Evolutionary conservation across 768 basidiomycete genomes (phyloP).

Genomic region (Phanerochaete carnosa): DNA sequence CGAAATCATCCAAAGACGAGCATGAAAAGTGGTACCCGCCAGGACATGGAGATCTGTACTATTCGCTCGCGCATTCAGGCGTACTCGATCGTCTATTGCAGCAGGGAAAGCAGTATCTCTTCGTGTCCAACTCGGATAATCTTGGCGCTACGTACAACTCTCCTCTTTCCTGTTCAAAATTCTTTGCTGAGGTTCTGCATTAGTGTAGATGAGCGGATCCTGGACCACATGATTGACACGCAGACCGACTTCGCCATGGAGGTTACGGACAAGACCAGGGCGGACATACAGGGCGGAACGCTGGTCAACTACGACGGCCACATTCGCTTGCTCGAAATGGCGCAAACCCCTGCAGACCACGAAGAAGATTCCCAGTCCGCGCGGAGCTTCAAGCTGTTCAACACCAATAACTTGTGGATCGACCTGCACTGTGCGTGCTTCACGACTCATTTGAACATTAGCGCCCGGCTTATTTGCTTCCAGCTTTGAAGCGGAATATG

Average conservation of each 20-base stretch:
- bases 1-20: conserved; percentile 50
- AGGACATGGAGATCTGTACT: conserved; percentile 76
- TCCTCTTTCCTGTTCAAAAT: neutral
- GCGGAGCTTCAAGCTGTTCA: conserved; percentile 80
- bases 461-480: neutral
- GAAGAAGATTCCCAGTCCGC: conserved; percentile 71
- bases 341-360: conserved; percentile 70
- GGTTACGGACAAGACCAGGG: conserved; percentile 81
- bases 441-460: neutral
- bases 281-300: conserved; percentile 72
- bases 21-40: conserved; percentile 77
- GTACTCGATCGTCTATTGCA: conserved; percentile 65
- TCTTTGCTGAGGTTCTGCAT: conserved; percentile 15
- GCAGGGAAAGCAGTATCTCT: conserved; percentile 74
- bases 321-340: conserved; percentile 67
- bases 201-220: conserved; percentile 64
- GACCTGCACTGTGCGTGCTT: conserved; percentile 38
- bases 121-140: conserved; percentile 77
- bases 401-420: conserved; percentile 66
- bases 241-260: conserved; percentile 72
- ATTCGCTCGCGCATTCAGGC: conserved; percentile 67
- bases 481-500: conserved; percentile 74
- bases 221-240: conserved; percentile 61
- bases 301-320: conserved; percentile 67
- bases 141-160: conserved; percentile 56